These are phyloP conservation scores for Fonsecaea erecta DNA, from an alignment of 2,329 filamentous ascomycete genomes.

Conservation along the genomic window DNA sequence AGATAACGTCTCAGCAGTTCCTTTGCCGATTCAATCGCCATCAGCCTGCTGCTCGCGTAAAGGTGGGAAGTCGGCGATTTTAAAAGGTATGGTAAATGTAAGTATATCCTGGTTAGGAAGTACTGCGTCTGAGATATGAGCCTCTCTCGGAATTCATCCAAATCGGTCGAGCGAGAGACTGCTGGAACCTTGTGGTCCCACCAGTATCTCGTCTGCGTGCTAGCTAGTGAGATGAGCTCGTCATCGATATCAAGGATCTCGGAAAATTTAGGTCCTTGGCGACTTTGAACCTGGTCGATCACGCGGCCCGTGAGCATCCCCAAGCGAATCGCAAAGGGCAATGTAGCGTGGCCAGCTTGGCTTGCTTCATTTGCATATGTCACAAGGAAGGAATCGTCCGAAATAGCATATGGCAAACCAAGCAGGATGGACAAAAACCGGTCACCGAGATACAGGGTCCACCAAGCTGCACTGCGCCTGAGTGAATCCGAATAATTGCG, in stretches of 20 bases:
- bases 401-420: slow-evolving; percentile 19
- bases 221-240: slow-evolving; percentile 15
- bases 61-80: slow-evolving; percentile 18
- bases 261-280: slow-evolving; percentile 10
- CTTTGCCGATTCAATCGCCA: slow-evolving; percentile 9
- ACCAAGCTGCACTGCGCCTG: slow-evolving; percentile 17
- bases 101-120: slow-evolving; percentile 16
- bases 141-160: slow-evolving; percentile 15
- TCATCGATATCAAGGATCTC: slow-evolving; percentile 21
- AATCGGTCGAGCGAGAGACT: not conserved
- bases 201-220: slow-evolving; percentile 1
- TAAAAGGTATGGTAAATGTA: slow-evolving; percentile 21
- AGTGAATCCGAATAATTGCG: slow-evolving; percentile 11
- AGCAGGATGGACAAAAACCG: slow-evolving; percentile 20
- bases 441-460: slow-evolving; percentile 21
- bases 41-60: slow-evolving; percentile 10
- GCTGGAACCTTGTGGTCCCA: slow-evolving; percentile 11
- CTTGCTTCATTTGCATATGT: not conserved
- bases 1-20: slow-evolving; percentile 14
- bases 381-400: slow-evolving; percentile 16
- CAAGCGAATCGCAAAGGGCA: slow-evolving; percentile 18
- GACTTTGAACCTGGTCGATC: slow-evolving; percentile 19
- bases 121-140: slow-evolving; percentile 19
- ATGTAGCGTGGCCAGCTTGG: slow-evolving; percentile 11
- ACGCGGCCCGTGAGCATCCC: slow-evolving; percentile 14